These are phyloP conservation scores for Rugonectria rugulosa DNA, from an alignment of 2,329 filamentous ascomycete genomes.

Conservation along the genomic window DNA sequence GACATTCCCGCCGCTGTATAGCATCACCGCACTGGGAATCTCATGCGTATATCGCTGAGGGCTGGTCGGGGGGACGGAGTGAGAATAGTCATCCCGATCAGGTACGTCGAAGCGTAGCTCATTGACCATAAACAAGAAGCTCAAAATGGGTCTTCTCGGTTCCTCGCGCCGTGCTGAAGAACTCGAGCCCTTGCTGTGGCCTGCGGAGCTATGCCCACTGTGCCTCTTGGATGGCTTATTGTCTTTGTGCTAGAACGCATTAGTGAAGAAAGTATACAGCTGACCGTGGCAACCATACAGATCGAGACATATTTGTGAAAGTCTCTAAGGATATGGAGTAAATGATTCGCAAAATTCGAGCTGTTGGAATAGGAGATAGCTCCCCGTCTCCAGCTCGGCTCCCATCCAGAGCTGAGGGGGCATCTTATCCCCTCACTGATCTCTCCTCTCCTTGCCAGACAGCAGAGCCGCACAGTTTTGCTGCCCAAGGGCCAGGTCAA, in stretches of 20 bases:
- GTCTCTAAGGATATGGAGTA: neutral
- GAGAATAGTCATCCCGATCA: conserved; percentile 21
- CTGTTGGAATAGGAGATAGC: neutral
- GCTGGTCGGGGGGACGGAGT: conserved; percentile 41
- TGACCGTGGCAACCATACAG: conserved; percentile 12
- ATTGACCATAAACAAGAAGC: conserved; percentile 51
- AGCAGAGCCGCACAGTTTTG: conserved; percentile 36
- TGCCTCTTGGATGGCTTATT: conserved; percentile 6
- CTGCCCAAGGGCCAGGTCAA: conserved; percentile 37
- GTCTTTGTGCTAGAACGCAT: conserved; percentile 20
- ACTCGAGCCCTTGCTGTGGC: conserved; percentile 13
- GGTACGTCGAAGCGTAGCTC: conserved; percentile 39
- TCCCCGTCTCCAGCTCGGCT: neutral
- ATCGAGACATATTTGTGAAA: conserved; percentile 6
- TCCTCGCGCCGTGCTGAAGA: conserved; percentile 3
- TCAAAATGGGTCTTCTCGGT: conserved; percentile 14
- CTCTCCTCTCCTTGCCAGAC: neutral
- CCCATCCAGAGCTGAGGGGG: conserved; percentile 12
- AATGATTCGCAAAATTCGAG: neutral
- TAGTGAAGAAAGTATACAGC: neutral
- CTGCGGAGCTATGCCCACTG: neutral
- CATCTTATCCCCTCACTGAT: conserved; percentile 29
- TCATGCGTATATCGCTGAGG: conserved; percentile 39
- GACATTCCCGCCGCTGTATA: conserved; percentile 44
- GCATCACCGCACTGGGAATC: conserved; percentile 44